Evolutionary conservation across 805 yeast species (phyloP).

Genomic region (Wickerhamomyces chaumierensis): DNA sequence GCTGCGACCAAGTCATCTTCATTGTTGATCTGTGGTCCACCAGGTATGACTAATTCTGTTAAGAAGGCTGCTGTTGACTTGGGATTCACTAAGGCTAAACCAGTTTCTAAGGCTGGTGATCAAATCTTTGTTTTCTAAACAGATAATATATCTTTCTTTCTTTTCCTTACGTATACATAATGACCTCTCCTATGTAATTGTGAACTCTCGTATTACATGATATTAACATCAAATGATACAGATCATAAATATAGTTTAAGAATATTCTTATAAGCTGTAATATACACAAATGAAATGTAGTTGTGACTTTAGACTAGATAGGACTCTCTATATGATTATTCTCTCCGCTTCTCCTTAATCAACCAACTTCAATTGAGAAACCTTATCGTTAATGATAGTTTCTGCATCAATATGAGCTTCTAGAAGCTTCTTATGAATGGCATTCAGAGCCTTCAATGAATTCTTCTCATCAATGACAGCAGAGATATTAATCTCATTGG

Average conservation of each 20-base stretch:
- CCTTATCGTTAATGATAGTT: conserved; percentile 28
- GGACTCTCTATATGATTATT: no score
- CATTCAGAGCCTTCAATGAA: conserved; percentile 73
- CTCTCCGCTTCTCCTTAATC: conserved; percentile 9
- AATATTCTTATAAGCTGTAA: no score
- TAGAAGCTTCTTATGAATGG: conserved; percentile 70
- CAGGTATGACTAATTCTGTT: conserved; percentile 79
- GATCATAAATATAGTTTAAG: no score
- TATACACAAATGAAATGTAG: no score
- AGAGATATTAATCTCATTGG: conserved; percentile 92
- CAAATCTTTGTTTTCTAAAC: conserved; percentile 74
- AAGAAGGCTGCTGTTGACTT: conserved; percentile 65
- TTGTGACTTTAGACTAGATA: no score
- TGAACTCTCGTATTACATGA: no score
- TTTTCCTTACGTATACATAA: no score
- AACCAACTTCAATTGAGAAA: conserved; percentile 32
- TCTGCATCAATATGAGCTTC: conserved; percentile 24
- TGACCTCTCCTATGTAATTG: no score
- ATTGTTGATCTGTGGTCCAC: conserved; percentile 87
- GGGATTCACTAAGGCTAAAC: conserved; percentile 78
- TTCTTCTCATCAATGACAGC: conserved; percentile 85
- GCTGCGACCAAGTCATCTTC: conserved; percentile 47
- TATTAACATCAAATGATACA: no score
- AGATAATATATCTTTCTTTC: no score
- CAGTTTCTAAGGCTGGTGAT: conserved; percentile 82